Base-by-base conservation (phyloP, 2,329 filamentous ascomycete species). In the Pseudocercospora ulei region DNA sequence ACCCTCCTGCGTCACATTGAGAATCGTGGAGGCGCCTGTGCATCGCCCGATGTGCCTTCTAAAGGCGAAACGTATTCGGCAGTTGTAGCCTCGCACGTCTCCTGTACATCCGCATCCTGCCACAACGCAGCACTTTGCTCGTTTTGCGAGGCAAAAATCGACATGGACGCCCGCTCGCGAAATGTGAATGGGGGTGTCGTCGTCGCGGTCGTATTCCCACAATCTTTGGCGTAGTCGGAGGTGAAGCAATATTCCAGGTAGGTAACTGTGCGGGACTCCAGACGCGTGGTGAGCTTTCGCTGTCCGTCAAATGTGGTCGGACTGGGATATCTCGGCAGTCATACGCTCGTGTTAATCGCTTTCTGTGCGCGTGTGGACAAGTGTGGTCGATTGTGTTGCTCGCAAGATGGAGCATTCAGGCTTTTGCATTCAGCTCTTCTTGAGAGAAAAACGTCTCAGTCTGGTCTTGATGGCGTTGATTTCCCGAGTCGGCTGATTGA, bases 361-460 rank as follows among this genome's bases (percentile, higher is more conserved):
- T n/a, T n/a, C n/a, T n/a, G n/a, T n/a, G n/a, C n/a, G n/a, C n/a
- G n/a, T n/a, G 23, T 25, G 23, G 6, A 25, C n/a, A 25, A 25
- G 3, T 25, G 23, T 25, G 3, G 6, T 25, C 6, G n/a, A 3
- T 12, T 12, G 5, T 19, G 14, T 22, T 20, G 2, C 9, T 23
- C 17, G n/a, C 9, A 20, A 22, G 4, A n/a, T 19, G 19, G 6
- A 7, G 8, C 25, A 8, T 19, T 38, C 27, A 41, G 12, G 37
- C 16, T 36, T 26, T 41, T 44, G 17, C 30, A 7, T 22, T 33
- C 30, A 33, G 14, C 37, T 35, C 36, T 45, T 49, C 37, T 35
- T 49, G 12, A 47, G 31, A 12, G 47, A 47, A 35, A 49, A 47
- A 8, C 41, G 39, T 7, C 47, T 37, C 5, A 49, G 8, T 23